Percentiles rank a stretch among this genome's conserved stretches.
Evolutionary conservation across 257 asterid species (phyloP).

Genomic region (Solanum clarkiae): DNA sequence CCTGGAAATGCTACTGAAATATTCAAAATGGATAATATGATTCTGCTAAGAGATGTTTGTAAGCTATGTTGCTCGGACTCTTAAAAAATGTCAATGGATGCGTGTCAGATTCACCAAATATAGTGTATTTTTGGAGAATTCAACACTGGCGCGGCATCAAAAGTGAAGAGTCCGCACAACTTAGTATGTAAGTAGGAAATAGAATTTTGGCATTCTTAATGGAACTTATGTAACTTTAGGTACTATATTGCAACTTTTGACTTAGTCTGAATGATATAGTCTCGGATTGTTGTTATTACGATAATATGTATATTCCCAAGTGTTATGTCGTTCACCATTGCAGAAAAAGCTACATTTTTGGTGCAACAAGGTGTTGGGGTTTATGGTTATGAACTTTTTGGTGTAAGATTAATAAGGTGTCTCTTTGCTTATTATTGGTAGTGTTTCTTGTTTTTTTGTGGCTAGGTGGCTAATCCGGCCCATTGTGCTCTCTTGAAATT

Average conservation of each 20-base stretch:
- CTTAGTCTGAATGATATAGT: neutral
- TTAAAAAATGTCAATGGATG: too few species aligned
- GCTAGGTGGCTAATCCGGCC: constrained; percentile 82
- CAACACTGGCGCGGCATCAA: too few species aligned
- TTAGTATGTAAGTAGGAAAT: neutral
- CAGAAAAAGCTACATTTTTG: neutral
- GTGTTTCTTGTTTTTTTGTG: neutral
- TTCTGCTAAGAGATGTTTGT: neutral
- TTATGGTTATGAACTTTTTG: neutral
- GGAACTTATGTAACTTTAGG: neutral
- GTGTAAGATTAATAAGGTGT: neutral
- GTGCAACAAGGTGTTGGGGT: neutral
- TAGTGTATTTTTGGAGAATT: too few species aligned
- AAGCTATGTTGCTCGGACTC: too few species aligned
- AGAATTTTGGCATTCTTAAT: neutral
- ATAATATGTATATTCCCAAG: neutral
- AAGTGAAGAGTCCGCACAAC: too few species aligned
- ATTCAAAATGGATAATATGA: neutral
- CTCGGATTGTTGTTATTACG: neutral
- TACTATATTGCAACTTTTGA: neutral
- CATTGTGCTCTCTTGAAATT: constrained; percentile 74
- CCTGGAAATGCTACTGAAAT: neutral
- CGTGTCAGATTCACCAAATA: too few species aligned
- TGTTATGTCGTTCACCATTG: neutral
- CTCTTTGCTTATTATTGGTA: neutral